phyloP scores from a whole-genome alignment of 371 early-diverging fungal species.

The Rhizopus delemar region DNA sequence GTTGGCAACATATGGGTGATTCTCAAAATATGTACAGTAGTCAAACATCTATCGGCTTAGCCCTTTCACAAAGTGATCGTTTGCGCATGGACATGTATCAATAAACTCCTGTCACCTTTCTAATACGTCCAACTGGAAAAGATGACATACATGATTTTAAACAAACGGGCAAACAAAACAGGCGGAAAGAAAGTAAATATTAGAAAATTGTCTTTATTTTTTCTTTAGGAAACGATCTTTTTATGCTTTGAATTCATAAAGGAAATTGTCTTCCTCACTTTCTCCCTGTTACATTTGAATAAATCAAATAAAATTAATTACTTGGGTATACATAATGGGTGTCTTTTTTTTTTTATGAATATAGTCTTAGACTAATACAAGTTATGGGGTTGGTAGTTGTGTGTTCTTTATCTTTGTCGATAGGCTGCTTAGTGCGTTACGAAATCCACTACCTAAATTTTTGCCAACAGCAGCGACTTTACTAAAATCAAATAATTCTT shows the following conservation, averaged over 20 bases:
- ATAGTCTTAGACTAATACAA: not conserved
- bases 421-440: conserved; percentile 36
- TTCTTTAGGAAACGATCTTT: too few relatives aligned
- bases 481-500: conserved; percentile 16
- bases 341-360: not conserved
- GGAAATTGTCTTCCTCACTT: too few relatives aligned
- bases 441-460: conserved; percentile 39
- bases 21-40: conserved; percentile 55
- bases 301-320: too few relatives aligned
- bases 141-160: not conserved
- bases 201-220: too few relatives aligned
- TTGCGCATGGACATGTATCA: conserved; percentile 46
- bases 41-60: conserved; percentile 54
- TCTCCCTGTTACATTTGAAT: too few relatives aligned
- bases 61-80: conserved; percentile 69
- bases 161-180: not conserved
- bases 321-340: not conserved
- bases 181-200: not conserved
- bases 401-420: conserved; percentile 31
- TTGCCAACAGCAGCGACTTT: conserved; percentile 31
- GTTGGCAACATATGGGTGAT: conserved; percentile 32
- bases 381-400: conserved; percentile 1
- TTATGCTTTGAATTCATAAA: too few relatives aligned
- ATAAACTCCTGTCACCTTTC: not conserved
- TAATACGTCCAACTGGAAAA: too few relatives aligned